Conservation (phyloP, 768 basidiomycete species). For the Boletellus sp. region DNA sequence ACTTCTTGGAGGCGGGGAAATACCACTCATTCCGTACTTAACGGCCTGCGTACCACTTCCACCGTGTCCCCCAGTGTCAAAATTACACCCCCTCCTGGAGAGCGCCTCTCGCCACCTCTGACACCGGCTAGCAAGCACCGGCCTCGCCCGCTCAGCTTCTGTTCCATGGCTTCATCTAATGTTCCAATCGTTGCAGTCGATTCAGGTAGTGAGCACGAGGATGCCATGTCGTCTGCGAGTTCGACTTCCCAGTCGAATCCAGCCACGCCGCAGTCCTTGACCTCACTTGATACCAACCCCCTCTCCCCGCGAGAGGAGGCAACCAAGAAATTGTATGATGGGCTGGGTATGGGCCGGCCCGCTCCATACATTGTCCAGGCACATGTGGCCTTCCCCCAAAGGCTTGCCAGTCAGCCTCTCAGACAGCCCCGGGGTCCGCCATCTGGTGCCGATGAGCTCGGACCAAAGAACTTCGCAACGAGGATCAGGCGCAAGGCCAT, state of each 20-base stretch:
- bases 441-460: slow-evolving; percentile 80
- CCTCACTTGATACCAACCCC: slow-evolving; percentile 48
- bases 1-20: slow-evolving; percentile 78
- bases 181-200: slow-evolving; percentile 55
- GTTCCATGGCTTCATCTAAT: slow-evolving; percentile 41
- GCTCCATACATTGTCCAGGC: slow-evolving; percentile 34
- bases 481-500: slow-evolving; percentile 83
- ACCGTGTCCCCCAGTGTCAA: slow-evolving; percentile 58
- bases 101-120: slow-evolving; percentile 48
- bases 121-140: slow-evolving; percentile 41
- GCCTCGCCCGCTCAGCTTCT: slow-evolving; percentile 67
- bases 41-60: slow-evolving; percentile 57
- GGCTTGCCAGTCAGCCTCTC: slow-evolving; percentile 66
- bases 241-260: slow-evolving; percentile 68
- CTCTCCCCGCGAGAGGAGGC: slow-evolving; percentile 87
- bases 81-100: slow-evolving; percentile 67
- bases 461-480: slow-evolving; percentile 85
- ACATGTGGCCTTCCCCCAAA: slow-evolving; percentile 36
- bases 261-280: slow-evolving; percentile 68
- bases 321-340: slow-evolving; percentile 83
- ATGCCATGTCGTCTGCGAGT: slow-evolving; percentile 54
- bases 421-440: slow-evolving; percentile 89
- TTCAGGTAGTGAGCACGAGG: slow-evolving; percentile 51
- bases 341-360: slow-evolving; percentile 79
- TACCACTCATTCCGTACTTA: slow-evolving; percentile 66